These are phyloP conservation scores for Phallus indusiatus DNA, from an alignment of 768 basidiomycete genomes.

Conservation along the genomic window DNA sequence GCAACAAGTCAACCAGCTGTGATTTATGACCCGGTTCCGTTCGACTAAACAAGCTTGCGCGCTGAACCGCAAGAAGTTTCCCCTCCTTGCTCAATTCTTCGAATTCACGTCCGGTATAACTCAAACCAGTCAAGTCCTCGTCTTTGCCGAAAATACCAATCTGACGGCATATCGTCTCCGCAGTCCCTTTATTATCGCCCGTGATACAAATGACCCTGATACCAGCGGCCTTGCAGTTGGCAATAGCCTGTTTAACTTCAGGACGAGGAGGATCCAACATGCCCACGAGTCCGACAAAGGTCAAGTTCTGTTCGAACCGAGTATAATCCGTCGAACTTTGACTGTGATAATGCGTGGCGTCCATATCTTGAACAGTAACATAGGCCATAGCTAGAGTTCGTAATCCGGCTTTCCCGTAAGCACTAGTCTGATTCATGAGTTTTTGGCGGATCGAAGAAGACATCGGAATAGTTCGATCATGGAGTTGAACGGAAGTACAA, in stretches of 20 bases:
- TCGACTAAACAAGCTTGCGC: slow-evolving; percentile 83
- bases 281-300: slow-evolving; percentile 91
- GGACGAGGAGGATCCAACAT: slow-evolving; percentile 98
- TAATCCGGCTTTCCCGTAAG: slow-evolving; percentile 75
- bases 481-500: slow-evolving; percentile 64
- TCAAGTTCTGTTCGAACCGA: slow-evolving; percentile 84
- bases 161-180: slow-evolving; percentile 92
- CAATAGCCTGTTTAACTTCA: slow-evolving; percentile 79
- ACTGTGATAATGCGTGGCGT: slow-evolving; percentile 73
- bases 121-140: slow-evolving; percentile 90
- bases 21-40: slow-evolving; percentile 95
- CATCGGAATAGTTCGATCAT: slow-evolving; percentile 56
- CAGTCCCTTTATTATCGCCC: slow-evolving; percentile 95
- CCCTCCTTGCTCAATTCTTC: slow-evolving; percentile 73
- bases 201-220: slow-evolving; percentile 97
- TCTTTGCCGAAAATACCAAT: slow-evolving; percentile 86
- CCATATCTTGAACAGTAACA: slow-evolving; percentile 63
- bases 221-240: slow-evolving; percentile 85
- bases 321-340: slow-evolving; percentile 74
- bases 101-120: slow-evolving; percentile 88
- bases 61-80: slow-evolving; percentile 78
- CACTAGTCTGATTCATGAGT: slow-evolving; percentile 54
- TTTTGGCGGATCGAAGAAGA: slow-evolving; percentile 47
- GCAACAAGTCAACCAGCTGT: slow-evolving; percentile 88
- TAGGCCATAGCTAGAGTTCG: slow-evolving; percentile 91